A percentile compares a stretch with the other conserved stretches of the same genome.
Evolutionary conservation across 768 basidiomycete species (phyloP).

Genomic region (Kondoa subrosea): DNA sequence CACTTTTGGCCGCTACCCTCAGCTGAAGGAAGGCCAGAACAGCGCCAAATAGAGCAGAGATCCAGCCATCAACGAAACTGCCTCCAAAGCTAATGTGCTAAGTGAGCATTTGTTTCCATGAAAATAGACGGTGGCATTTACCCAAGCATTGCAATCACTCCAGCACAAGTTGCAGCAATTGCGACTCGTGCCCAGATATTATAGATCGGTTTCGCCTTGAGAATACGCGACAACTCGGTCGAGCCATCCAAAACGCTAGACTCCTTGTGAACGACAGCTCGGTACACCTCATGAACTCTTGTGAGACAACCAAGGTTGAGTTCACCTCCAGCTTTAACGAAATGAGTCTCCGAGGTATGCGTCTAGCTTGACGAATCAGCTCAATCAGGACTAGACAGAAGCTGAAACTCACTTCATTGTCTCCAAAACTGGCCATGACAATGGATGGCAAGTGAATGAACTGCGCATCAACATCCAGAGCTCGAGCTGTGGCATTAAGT

Average conservation of each 20-base stretch:
- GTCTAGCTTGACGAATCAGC: constrained; percentile 31
- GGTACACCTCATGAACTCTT: constrained; percentile 67
- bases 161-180: constrained; percentile 54
- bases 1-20: constrained; percentile 53
- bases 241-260: constrained; percentile 64
- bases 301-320: constrained; percentile 70
- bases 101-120: too few relatives aligned
- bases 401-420: constrained; percentile 41
- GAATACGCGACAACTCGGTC: constrained; percentile 45
- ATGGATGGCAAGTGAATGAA: constrained; percentile 49
- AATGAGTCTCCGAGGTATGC: constrained; percentile 64
- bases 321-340: constrained; percentile 57
- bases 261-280: constrained; percentile 77
- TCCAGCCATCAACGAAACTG: constrained; percentile 46
- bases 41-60: constrained; percentile 54
- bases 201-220: constrained; percentile 51
- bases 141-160: constrained; percentile 64
- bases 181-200: constrained; percentile 45
- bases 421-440: constrained; percentile 67
- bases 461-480: constrained; percentile 78
- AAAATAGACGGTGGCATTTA: too few relatives aligned
- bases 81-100: constrained; percentile 36
- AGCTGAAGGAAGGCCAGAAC: constrained; percentile 55
- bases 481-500: constrained; percentile 67
- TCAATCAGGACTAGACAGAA: not conserved